Conservation (phyloP, 2,329 filamentous ascomycete species). For the Corynespora cassiicola region DNA sequence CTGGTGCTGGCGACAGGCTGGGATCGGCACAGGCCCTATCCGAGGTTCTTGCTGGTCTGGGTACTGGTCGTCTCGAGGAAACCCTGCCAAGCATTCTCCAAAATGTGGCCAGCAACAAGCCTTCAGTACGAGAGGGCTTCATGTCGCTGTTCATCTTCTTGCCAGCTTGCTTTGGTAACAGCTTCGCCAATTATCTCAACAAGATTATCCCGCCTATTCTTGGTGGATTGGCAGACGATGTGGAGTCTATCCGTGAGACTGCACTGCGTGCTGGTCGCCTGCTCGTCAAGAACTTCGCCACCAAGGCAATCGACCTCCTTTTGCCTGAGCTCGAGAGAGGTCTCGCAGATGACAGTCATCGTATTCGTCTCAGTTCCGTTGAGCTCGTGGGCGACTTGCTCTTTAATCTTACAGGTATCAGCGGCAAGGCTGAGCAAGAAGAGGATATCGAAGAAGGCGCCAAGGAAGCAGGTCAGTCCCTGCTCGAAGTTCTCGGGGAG, state of each 20-base stretch:
- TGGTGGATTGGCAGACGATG: slow-evolving; percentile 90
- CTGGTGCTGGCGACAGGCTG: slow-evolving; percentile 91
- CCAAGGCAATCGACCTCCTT: slow-evolving; percentile 90
- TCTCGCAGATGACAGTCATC: slow-evolving; percentile 95
- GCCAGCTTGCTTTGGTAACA: slow-evolving; percentile 98
- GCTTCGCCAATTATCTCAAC: slow-evolving; percentile 93
- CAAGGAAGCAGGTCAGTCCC: slow-evolving; percentile 87
- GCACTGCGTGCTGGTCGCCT: slow-evolving; percentile 90
- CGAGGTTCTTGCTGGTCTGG: slow-evolving; percentile 93
- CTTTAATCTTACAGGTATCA: slow-evolving; percentile 97
- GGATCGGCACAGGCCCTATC: slow-evolving; percentile 96
- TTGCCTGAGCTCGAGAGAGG: slow-evolving; percentile 95
- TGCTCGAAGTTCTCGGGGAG: slow-evolving; percentile 91
- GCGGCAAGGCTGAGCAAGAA: slow-evolving; percentile 75
- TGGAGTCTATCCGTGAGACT: slow-evolving; percentile 97
- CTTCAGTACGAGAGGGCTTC: slow-evolving; percentile 93
- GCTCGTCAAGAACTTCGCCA: slow-evolving; percentile 97
- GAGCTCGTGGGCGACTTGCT: slow-evolving; percentile 95
- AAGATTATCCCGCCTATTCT: slow-evolving; percentile 96
- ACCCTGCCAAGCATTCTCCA: slow-evolving; percentile 95
- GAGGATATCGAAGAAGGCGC: slow-evolving; percentile 82
- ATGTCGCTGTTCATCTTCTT: slow-evolving; percentile 99
- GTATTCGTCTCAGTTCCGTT: slow-evolving; percentile 97
- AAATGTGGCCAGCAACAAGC: slow-evolving; percentile 89
- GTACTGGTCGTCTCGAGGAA: slow-evolving; percentile 91